Conservation (phyloP, 192 early-diverging fungal genomes). For the Coemansia sp. region DNA sequence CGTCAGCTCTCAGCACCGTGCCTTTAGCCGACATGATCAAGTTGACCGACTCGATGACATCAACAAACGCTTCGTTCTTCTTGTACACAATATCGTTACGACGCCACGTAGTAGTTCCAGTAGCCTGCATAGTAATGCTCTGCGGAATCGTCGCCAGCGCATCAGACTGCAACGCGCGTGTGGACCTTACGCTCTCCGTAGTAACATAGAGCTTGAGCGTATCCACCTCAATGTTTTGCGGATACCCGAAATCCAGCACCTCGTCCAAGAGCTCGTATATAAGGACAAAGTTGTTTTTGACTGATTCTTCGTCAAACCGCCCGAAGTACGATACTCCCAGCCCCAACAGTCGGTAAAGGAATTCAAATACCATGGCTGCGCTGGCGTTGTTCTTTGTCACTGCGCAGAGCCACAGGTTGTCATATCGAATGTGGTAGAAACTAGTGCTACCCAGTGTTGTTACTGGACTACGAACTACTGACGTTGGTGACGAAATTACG, state of each 20-base stretch:
- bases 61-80: conserved; percentile 98
- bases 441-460: conserved; percentile 86
- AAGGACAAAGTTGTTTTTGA: conserved; percentile 86
- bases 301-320: conserved; percentile 78
- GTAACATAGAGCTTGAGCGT: conserved; percentile 86
- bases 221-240: conserved; percentile 82
- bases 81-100: conserved; percentile 92
- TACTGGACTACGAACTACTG: conserved; percentile 76
- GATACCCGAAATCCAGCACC: conserved; percentile 86
- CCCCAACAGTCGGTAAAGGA: conserved; percentile 72
- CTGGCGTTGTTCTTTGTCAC: conserved; percentile 78
- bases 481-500: conserved; percentile 87
- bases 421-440: conserved; percentile 96
- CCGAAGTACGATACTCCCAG: conserved; percentile 79
- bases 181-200: conserved; percentile 81
- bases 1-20: conserved; percentile 86
- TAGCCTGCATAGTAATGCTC: conserved; percentile 94
- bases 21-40: conserved; percentile 85
- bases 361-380: conserved; percentile 81
- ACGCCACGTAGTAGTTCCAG: conserved; percentile 92
- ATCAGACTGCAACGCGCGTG: conserved; percentile 35
- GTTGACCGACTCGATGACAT: conserved; percentile 98
- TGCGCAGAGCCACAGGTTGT: conserved; percentile 92
- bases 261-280: conserved; percentile 88
- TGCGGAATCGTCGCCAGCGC: conserved; percentile 55